Percentiles rank a stretch among this genome's conserved stretches.
Conservation (phyloP, 805 yeast species). For the Candida boidinii region DNA sequence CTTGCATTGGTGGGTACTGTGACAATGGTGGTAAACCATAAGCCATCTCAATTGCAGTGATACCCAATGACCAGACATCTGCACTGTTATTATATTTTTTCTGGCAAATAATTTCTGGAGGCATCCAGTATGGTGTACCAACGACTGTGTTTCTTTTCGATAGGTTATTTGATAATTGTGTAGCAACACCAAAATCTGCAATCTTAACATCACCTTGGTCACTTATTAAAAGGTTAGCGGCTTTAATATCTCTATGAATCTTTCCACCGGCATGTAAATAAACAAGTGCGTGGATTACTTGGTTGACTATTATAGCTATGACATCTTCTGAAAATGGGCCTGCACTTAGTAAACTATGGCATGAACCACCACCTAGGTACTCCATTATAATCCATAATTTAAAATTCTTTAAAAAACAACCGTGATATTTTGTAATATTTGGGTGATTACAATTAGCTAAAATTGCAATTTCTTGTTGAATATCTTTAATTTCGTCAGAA, state of each 20-base stretch:
- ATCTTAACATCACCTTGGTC: conserved; percentile 69
- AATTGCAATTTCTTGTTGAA: conserved; percentile 63
- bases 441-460: conserved; percentile 56
- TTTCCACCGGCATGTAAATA: conserved; percentile 66
- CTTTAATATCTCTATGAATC: conserved; percentile 90
- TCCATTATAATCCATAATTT: conserved; percentile 94
- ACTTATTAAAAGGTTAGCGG: conserved; percentile 78
- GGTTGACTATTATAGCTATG: conserved; percentile 45
- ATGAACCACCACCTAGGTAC: conserved; percentile 69
- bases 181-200: conserved; percentile 96
- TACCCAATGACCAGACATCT: conserved; percentile 76
- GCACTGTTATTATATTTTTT: conserved; percentile 61
- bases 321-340: conserved; percentile 50
- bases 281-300: conserved; percentile 49
- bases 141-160: conserved; percentile 44
- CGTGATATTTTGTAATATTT: conserved; percentile 60
- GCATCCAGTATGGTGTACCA: conserved; percentile 62
- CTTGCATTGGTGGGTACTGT: conserved; percentile 47
- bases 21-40: conserved; percentile 65
- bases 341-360: conserved; percentile 53
- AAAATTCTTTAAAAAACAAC: conserved; percentile 81
- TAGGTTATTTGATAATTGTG: conserved; percentile 53
- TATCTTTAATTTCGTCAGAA: conserved; percentile 63
- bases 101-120: conserved; percentile 47
- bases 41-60: conserved; percentile 67